Conservation (phyloP, 495 filamentous ascomycete species). For the Pyrenopolyporus hunteri region DNA sequence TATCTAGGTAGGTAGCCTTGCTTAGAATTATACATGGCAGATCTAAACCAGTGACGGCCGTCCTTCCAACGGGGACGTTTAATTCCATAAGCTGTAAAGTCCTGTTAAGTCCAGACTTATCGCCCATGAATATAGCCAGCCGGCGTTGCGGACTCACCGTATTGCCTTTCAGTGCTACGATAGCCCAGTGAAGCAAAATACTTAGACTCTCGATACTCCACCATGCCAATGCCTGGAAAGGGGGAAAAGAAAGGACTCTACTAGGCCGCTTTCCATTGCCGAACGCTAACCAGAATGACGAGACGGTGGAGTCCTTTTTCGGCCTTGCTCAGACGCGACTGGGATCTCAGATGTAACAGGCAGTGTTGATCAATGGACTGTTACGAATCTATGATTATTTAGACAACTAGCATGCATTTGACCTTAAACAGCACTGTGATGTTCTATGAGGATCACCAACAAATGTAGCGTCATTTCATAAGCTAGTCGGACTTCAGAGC, state of each 20-base stretch:
- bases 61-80: too few relatives aligned
- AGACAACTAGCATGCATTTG: slow-evolving; percentile 1
- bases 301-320: slow-evolving; percentile 32
- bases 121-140: background rate
- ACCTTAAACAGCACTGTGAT: slow-evolving; percentile 6
- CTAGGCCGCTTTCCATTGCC: slow-evolving; percentile 32
- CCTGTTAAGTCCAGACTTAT: slow-evolving; percentile 5
- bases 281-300: slow-evolving; percentile 32
- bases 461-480: background rate
- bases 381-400: slow-evolving; percentile 21
- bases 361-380: slow-evolving; percentile 28
- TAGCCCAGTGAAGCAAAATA: background rate
- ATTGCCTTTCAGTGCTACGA: background rate
- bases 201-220: slow-evolving; percentile 3
- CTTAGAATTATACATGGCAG: background rate
- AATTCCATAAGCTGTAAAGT: background rate
- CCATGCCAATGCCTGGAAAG: background rate
- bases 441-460: slow-evolving; percentile 12
- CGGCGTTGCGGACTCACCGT: slow-evolving; percentile 9
- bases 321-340: slow-evolving; percentile 29
- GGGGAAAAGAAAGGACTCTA: slow-evolving; percentile 19
- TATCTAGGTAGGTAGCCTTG: too few relatives aligned
- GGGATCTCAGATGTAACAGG: slow-evolving; percentile 37
- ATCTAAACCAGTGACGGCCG: background rate
- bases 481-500: background rate